phyloP scores from a whole-genome alignment of 2,329 filamentous ascomycete genomes.

The Diaporthe ampelina region DNA sequence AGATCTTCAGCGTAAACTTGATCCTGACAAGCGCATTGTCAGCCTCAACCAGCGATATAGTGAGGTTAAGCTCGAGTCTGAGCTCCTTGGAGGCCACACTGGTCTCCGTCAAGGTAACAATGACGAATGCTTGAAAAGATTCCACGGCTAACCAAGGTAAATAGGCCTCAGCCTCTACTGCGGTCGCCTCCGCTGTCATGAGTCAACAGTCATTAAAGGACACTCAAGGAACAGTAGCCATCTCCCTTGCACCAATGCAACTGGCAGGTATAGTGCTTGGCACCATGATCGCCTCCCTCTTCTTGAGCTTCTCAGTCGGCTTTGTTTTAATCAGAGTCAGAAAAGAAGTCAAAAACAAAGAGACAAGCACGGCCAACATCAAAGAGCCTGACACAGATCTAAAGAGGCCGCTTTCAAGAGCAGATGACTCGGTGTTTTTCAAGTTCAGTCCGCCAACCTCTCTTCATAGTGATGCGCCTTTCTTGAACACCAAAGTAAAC shows the following conservation, averaged over 20 bases:
- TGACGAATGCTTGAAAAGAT: background rate
- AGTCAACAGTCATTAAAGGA: background rate
- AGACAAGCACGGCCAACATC: background rate
- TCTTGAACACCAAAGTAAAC: background rate
- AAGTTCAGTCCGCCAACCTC: constrained; percentile 19
- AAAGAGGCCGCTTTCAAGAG: background rate
- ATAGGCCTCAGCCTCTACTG: constrained; percentile 23
- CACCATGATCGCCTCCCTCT: background rate
- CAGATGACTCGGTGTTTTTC: background rate
- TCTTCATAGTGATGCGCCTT: background rate
- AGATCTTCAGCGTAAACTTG: background rate
- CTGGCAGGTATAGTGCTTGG: too few relatives aligned
- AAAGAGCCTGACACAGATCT: background rate
- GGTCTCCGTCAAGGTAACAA: constrained; percentile 9
- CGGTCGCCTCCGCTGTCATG: background rate
- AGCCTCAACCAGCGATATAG: constrained; percentile 18
- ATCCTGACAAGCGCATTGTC: constrained; percentile 4
- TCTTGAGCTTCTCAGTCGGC: constrained; percentile 4
- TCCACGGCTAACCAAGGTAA: background rate
- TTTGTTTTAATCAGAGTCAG: constrained; percentile 2
- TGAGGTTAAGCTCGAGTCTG: constrained; percentile 25
- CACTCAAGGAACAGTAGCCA: too few relatives aligned
- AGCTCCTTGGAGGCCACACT: constrained; percentile 15
- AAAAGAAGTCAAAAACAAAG: background rate
- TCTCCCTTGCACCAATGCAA: too few relatives aligned